Evolutionary conservation across 139 green algal genomes (phyloP).

Genomic region (Mesostigma viride): DNA sequence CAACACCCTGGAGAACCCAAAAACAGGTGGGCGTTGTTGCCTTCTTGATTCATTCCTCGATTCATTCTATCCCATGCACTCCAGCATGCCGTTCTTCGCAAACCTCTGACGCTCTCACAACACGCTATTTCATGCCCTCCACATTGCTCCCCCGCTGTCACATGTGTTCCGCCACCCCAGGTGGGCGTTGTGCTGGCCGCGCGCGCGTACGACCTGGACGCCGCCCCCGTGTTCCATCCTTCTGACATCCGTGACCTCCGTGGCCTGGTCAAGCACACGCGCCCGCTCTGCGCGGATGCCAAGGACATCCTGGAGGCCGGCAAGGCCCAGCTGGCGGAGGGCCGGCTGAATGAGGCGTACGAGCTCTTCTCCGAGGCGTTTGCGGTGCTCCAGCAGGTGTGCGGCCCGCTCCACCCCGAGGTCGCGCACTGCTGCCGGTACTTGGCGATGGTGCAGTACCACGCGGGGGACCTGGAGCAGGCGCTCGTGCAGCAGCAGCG

Average conservation of each 20-base stretch:
- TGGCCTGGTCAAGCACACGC: slow-evolving; percentile 16
- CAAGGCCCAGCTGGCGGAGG: slow-evolving; percentile 17
- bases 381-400: slow-evolving; percentile 20
- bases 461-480: slow-evolving; percentile 25
- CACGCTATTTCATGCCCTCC: too few relatives aligned
- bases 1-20: too few relatives aligned
- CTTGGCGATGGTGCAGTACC: slow-evolving; percentile 39
- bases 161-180: too few relatives aligned
- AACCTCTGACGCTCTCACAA: too few relatives aligned
- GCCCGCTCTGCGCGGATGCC: slow-evolving; percentile 12
- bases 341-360: slow-evolving; percentile 22
- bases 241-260: slow-evolving; percentile 15
- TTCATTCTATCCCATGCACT: too few relatives aligned
- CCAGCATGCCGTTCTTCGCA: too few relatives aligned
- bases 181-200: slow-evolving; percentile 30
- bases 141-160: too few relatives aligned
- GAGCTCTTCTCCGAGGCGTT: slow-evolving; percentile 28
- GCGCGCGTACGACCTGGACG: slow-evolving; percentile 26
- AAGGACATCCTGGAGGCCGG: slow-evolving; percentile 17
- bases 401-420: slow-evolving; percentile 20
- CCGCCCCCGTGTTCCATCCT: slow-evolving; percentile 5
- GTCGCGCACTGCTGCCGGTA: slow-evolving; percentile 16
- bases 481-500: slow-evolving; percentile 33
- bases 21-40: too few relatives aligned
- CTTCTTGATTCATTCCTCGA: too few relatives aligned